phyloP scores from a whole-genome alignment of 208 protist species.

The Leishmania arabica region DNA sequence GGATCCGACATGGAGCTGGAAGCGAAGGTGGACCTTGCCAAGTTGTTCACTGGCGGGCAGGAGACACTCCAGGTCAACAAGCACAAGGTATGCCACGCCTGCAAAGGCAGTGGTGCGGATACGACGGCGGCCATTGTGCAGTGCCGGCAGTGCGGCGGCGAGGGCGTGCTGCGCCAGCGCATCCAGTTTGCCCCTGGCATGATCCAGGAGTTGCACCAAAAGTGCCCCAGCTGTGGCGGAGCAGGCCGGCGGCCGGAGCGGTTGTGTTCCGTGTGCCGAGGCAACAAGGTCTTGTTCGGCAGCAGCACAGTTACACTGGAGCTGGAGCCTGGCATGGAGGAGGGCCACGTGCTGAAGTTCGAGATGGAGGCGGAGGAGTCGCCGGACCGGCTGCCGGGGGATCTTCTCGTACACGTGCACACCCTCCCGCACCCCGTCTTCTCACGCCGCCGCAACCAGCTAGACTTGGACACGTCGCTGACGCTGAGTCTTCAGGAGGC shows the following conservation, averaged over 20 bases:
- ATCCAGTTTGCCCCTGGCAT: conserved; percentile 76
- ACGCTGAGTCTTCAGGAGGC: conserved; percentile 87
- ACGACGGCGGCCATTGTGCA: conserved; percentile 19
- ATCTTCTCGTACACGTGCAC: conserved; percentile 65
- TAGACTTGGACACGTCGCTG: conserved; percentile 86
- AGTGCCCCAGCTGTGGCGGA: conserved; percentile 87
- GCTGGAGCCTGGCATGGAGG: conserved; percentile 71
- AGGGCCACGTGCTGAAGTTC: conserved; percentile 70
- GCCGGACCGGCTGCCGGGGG: conserved; percentile 80
- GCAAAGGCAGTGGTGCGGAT: conserved; percentile 65
- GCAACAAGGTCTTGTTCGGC: conserved; percentile 60
- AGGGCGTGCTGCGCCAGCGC: conserved; percentile 65
- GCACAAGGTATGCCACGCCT: conserved; percentile 84
- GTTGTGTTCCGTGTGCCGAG: conserved; percentile 78
- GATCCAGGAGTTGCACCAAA: conserved; percentile 71
- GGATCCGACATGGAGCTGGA: conserved; percentile 79
- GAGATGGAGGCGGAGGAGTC: conserved; percentile 89
- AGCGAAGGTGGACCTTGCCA: conserved; percentile 85
- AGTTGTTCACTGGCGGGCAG: conserved; percentile 93
- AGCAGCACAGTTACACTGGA: conserved; percentile 54
- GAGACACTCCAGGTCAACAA: conserved; percentile 78
- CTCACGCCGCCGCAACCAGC: conserved; percentile 56
- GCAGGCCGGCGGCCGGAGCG: conserved; percentile 75
- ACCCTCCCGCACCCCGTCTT: conserved; percentile 77
- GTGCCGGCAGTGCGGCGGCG: conserved; percentile 68